These are phyloP conservation scores for Aureobasidium mangrovei DNA, from an alignment of 2,329 filamentous ascomycete genomes.

Conservation along the genomic window DNA sequence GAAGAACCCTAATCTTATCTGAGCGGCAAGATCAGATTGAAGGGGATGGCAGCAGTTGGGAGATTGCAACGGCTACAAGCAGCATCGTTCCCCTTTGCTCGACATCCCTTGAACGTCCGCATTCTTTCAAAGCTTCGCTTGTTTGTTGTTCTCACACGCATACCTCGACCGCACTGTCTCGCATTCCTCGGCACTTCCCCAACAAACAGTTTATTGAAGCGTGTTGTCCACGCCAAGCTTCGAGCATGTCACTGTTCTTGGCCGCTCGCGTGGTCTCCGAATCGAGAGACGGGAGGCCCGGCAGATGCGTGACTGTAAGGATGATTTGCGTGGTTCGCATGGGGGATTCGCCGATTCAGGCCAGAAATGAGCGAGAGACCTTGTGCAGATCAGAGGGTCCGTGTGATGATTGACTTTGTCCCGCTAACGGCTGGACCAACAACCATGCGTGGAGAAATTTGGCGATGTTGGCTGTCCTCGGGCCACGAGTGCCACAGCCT, in stretches of 20 bases:
- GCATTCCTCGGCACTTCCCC: not conserved
- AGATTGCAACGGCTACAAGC: conserved; percentile 3
- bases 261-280: not conserved
- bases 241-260: not conserved
- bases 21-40: not conserved
- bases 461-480: not conserved
- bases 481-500: not conserved
- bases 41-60: not conserved
- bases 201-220: not conserved
- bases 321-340: conserved; percentile 4
- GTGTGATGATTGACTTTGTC: conserved; percentile 5
- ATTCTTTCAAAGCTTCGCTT: not conserved
- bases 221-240: not conserved
- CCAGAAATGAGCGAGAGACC: not conserved
- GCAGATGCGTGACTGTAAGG: not conserved
- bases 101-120: not conserved
- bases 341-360: not conserved
- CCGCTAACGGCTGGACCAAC: not conserved
- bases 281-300: not conserved
- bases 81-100: not conserved
- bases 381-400: not conserved
- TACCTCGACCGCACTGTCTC: not conserved
- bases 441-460: conserved; percentile 10
- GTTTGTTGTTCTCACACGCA: not conserved
- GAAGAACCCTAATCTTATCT: not conserved